Evolutionary conservation across 441 rosid genomes (phyloP).

Genomic region (Heliophila coronopifolia): DNA sequence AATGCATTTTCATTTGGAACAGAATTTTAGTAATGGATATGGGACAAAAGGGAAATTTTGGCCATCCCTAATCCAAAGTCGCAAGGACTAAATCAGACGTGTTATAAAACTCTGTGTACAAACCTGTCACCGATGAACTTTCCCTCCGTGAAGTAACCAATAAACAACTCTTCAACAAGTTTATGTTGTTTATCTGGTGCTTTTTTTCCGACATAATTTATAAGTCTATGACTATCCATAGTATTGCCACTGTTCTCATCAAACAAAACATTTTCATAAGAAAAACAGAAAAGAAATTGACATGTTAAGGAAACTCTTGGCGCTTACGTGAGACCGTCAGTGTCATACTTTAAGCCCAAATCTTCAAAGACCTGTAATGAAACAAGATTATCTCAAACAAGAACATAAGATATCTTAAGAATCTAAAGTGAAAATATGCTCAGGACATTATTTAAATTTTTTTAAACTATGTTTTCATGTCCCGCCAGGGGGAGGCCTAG

Average conservation of each 20-base stretch:
- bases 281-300: background rate
- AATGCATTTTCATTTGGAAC: no score
- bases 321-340: constrained; percentile 31
- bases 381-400: constrained; percentile 8
- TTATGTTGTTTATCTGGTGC: constrained; percentile 59
- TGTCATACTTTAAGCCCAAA: constrained; percentile 29
- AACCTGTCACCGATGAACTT: constrained; percentile 74
- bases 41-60: no score
- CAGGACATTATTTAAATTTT: no score
- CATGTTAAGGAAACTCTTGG: background rate
- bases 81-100: no score
- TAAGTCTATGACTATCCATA: constrained; percentile 81
- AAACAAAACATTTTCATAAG: constrained; percentile 16
- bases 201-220: constrained; percentile 56
- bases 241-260: constrained; percentile 55
- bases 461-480: no score
- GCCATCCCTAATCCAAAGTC: no score
- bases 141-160: constrained; percentile 83
- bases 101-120: no score
- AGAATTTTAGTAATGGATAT: no score
- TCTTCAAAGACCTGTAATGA: constrained; percentile 20
- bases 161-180: constrained; percentile 65
- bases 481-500: no score
- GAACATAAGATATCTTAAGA: background rate
- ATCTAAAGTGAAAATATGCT: background rate